Conservation (phyloP, 129 eudicot genomes). For the Lonicera japonica region DNA sequence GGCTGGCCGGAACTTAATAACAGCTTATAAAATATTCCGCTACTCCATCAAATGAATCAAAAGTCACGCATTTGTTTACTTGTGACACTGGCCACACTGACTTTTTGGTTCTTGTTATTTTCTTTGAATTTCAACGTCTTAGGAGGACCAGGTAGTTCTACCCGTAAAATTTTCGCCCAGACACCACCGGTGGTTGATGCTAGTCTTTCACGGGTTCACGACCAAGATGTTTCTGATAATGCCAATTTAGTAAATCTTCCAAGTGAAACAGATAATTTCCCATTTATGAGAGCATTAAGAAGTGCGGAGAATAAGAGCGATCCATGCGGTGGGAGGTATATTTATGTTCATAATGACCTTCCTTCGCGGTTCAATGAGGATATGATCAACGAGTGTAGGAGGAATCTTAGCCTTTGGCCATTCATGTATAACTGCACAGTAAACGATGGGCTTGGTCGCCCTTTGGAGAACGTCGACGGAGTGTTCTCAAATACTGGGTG, state of each 20-base stretch:
- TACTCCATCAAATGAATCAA: slow-evolving; percentile 35
- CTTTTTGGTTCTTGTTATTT: slow-evolving; percentile 59
- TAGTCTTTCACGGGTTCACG: background rate
- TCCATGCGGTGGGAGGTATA: slow-evolving; percentile 81
- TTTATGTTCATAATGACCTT: slow-evolving; percentile 75
- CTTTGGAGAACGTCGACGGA: no score
- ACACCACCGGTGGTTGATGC: no score
- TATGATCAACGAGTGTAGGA: slow-evolving; percentile 61
- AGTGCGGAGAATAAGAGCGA: slow-evolving; percentile 60
- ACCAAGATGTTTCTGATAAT: background rate
- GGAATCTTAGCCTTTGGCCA: slow-evolving; percentile 66
- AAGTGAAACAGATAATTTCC: background rate
- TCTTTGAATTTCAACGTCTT: slow-evolving; percentile 50
- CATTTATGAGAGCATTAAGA: slow-evolving; percentile 30
- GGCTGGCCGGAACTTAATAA: no score
- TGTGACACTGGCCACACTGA: slow-evolving; percentile 31
- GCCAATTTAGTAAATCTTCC: background rate
- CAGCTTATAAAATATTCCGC: no score
- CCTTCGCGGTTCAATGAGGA: slow-evolving; percentile 73
- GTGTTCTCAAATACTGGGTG: no score
- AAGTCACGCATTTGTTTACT: slow-evolving; percentile 46
- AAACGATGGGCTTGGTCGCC: slow-evolving; percentile 80
- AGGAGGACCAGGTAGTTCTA: slow-evolving; percentile 27
- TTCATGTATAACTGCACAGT: slow-evolving; percentile 57
- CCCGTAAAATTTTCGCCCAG: background rate